Evolutionary conservation across 768 basidiomycete genomes (phyloP), one percentile per base, ranked within the genome.

Genomic region (Tricholoma sp.): DNA sequence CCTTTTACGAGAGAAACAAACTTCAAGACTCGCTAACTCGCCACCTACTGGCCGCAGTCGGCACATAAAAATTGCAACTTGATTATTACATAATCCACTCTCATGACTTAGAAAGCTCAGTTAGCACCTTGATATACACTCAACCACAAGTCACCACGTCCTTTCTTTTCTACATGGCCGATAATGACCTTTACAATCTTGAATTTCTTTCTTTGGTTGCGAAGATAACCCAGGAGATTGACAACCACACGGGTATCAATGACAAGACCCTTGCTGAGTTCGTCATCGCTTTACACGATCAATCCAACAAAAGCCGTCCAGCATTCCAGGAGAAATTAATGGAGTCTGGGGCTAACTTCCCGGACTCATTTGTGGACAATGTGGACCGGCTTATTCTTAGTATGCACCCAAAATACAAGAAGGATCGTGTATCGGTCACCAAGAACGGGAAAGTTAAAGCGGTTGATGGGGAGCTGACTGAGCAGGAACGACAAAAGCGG

Each of bases 191-290:
- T 58, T 90, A 95, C 74, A 85, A 91, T 70, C 89, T 99, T 71
- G 97, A 98, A 71, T 80, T 89, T 57, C 85, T 99, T 49, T 95
- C 94, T 36, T 79, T 98, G 41, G 87, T 97, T 56, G 86, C 89
- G 57, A 90, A 91, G 69, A 91, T 99, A 65, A 89, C 89, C 0
- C 92, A 95, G 70, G 95, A 98, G 68, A 84, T 98, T 47, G 84
- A 88, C 71, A 98, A 97, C 65, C 85, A 98, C 68, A 79, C 82
- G 52, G 88, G 84, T 13, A 71, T 91, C 36, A 89, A 86, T 68
- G 95, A 99, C 79, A 96, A 95, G 68, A 88, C 89, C 2, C 79
- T 96, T 48, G 94, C 97, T 11, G 96, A 98, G 74, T 99, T 95
- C 70, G 84, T 98, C 59, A 94, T 99, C 61, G 75, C 82, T 60